Base-by-base conservation (phyloP, 106 monocot species). In the Dioscorea zingiberensis region DNA sequence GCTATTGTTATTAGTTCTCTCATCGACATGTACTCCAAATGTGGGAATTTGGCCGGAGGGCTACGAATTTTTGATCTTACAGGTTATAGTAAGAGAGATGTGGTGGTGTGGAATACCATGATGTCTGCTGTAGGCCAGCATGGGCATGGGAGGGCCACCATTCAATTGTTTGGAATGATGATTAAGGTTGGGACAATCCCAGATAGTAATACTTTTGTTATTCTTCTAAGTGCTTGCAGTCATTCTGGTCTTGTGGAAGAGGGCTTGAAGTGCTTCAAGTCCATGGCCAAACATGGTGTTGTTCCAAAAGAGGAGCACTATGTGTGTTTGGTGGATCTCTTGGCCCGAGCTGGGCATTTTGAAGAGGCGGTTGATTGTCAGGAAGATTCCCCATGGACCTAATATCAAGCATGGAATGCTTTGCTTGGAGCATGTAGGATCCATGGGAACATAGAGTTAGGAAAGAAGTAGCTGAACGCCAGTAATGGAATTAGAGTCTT, bases 1-100 rank as follows among this genome's bases (percentile, higher is more conserved):
- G 73, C 65, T 0, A 59, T 91, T 19, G 81, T 81, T 11, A 22
- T 81, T 1, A 88, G 91, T 54, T 78, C 85, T 48, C 80, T 95
- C 25, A 64, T 88, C 26, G 85, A 85, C 62, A 83, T 91, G 95
- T 95, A 95, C 62, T 83, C 91, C 21, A 95, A 85, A 78, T 95
- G 95, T 75, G 91, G 91, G 19, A 29, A 78, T 76, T 70, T 95
- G 48, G 59, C 25, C 21, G 66, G 59, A 55, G 72, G 68, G 30
- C 51, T 60, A 27, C 21, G 68, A 25, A 71, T 95, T 27, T 92
- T 92, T 65, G 44, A 73, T 21, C 22, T 16, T 21, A 71, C 63
- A 2, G 66, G 25, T 67, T 15, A 21, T 44, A 48, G 18, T 23
- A 83, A 67, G 58, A 81, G 73, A 69, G 81, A 88, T 68, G 54